Conservation (phyloP, 1,284 basidiomycete species). For the Vanrija sp. region DNA sequence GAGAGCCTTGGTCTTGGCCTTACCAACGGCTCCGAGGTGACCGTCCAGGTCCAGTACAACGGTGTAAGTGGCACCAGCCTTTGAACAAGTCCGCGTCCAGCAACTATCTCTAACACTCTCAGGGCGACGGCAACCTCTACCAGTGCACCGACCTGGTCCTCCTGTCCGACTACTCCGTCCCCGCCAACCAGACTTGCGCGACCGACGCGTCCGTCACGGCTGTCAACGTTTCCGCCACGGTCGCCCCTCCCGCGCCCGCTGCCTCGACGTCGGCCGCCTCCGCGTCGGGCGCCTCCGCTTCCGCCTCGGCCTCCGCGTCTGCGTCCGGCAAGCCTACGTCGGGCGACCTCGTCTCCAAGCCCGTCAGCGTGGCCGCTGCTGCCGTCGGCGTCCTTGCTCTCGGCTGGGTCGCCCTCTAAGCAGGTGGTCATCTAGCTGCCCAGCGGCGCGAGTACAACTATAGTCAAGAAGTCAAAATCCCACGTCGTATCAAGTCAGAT, state of each 20-base stretch:
- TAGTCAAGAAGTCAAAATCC: no score
- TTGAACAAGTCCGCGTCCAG: neutral
- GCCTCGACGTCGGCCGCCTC: slow-evolving; percentile 5
- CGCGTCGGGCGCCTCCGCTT: neutral
- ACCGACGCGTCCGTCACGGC: slow-evolving; percentile 14
- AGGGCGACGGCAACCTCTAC: slow-evolving; percentile 64
- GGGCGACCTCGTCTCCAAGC: neutral
- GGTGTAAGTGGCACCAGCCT: no score
- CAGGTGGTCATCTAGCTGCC: no score
- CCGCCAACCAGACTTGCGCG: slow-evolving; percentile 52
- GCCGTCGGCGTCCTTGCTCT: no score
- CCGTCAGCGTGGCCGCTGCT: neutral
- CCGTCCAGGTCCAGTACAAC: slow-evolving; percentile 34
- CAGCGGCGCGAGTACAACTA: no score
- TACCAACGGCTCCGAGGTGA: slow-evolving; percentile 48
- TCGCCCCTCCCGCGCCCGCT: neutral
- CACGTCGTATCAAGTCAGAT: no score
- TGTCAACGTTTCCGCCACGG: slow-evolving; percentile 4
- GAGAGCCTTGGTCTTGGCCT: slow-evolving; percentile 51
- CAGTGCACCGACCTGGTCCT: slow-evolving; percentile 74
- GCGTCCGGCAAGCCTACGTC: neutral
- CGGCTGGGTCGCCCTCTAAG: no score
- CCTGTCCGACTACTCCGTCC: slow-evolving; percentile 52
- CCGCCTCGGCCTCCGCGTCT: neutral
- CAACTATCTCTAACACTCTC: slow-evolving; percentile 42